Evolutionary conservation across 495 filamentous ascomycete genomes (phyloP), one percentile per base, ranked within the genome.

Genomic region (Xylaria longipes): DNA sequence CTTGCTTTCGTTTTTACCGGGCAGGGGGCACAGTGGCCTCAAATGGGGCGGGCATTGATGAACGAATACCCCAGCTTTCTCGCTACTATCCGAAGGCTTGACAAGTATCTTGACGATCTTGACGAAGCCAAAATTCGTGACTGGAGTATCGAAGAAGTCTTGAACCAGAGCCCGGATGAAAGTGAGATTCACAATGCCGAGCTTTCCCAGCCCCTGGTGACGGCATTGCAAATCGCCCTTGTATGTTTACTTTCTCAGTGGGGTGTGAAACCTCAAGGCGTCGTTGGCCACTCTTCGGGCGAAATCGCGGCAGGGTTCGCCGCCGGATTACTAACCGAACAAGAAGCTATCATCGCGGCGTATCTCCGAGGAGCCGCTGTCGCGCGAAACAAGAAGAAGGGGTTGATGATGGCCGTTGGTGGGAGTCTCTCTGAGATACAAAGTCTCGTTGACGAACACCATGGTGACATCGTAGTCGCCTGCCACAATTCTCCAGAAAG

Each of bases 241-340:
- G 62, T 65, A 7, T 68, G 85, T n/a, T 70, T 90, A 1, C 76
- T 90, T 2, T 57, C 61, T 6, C 77, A 75, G 17, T 85, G 82
- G 79, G 79, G 78, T 35, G 78, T 90, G n/a, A 65, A 58, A 2
- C 80, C 87, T 0, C 64, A 60, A 15, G 76, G 80, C 17, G 86
- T 89, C 0, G 78, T 87, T 8, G 88, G 88, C 0, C 88, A 90
- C 69, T 89, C 87, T 12, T 86, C 82, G 68, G 88, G 88, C 9
- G 88, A 90, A 72, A 88, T 89, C 17, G 82, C 82, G 25, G 84
- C 83, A 0, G 81, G 80, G 1, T 85, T 80, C 66, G 77, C 81
- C 9, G 71, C 75, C 1, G 81, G 82, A 5, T 69, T 75, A 8
- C 37, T 86, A 3, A 75, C 76, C 9, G 80, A 82, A 22, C 62